Evolutionary conservation across 164 flowering plant genomes (phyloP).

Genomic region (Santalum album): DNA sequence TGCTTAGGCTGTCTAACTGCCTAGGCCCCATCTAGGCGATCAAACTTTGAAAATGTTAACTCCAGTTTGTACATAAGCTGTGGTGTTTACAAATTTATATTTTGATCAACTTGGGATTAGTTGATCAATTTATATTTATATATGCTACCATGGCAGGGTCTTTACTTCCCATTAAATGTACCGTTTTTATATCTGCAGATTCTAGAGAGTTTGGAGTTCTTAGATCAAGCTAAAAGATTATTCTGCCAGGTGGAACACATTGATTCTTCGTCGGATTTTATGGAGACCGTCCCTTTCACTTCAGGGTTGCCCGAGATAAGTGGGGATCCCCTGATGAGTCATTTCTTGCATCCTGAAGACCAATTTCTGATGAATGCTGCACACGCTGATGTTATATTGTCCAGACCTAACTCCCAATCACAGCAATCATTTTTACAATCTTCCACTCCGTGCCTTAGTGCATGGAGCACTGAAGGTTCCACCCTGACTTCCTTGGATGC

Average conservation of each 20-base stretch:
- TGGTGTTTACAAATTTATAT: no score
- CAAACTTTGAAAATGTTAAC: no score
- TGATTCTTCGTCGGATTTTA: constrained; percentile 9
- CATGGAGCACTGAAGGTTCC: constrained; percentile 30
- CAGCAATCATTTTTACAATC: constrained; percentile 13
- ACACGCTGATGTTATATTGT: constrained; percentile 7
- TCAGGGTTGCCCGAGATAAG: constrained; percentile 11
- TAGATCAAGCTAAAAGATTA: constrained; percentile 34
- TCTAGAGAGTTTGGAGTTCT: constrained; percentile 40
- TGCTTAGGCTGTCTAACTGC: no score
- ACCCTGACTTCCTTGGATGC: constrained; percentile 17
- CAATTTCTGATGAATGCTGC: constrained; percentile 10
- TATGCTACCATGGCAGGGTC: not conserved
- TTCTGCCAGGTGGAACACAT: constrained; percentile 24
- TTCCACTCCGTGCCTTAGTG: constrained; percentile 21
- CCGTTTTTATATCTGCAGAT: constrained; percentile 34
- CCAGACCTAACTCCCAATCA: constrained; percentile 14
- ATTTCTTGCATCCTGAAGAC: constrained; percentile 3
- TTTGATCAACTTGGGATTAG: not conserved
- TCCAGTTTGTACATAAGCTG: no score
- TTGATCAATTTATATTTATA: not conserved
- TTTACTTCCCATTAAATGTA: constrained; percentile 4
- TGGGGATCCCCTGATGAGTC: constrained; percentile 1
- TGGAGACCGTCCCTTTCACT: constrained; percentile 11
- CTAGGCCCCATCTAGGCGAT: no score